phyloP scores from a whole-genome alignment of 257 asterid species.

The Buddleja alternifolia region DNA sequence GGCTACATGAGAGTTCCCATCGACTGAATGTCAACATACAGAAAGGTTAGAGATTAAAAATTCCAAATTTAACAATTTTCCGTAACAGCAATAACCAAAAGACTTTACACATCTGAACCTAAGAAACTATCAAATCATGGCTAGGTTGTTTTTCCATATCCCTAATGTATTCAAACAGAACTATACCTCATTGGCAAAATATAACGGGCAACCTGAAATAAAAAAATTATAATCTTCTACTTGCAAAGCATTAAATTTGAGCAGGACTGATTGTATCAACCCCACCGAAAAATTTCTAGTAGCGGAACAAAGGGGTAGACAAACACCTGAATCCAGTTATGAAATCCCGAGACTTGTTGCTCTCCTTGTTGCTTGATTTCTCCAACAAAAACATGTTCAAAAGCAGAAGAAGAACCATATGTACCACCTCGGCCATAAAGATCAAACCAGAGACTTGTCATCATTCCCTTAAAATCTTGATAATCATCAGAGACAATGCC shows the following conservation, averaged over 20 bases:
- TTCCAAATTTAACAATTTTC: constrained; percentile 1
- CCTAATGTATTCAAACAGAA: constrained; percentile 14
- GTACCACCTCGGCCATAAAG: constrained; percentile 92
- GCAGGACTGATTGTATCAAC: no score
- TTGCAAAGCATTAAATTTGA: neutral
- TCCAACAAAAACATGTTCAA: constrained; percentile 99
- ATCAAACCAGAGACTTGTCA: constrained; percentile 82
- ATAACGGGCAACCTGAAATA: neutral
- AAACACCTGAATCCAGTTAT: constrained; percentile 96
- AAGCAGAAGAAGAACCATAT: constrained; percentile 84
- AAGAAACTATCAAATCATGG: neutral
- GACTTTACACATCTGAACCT: no score
- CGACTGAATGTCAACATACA: constrained; percentile 10
- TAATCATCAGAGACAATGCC: constrained; percentile 49
- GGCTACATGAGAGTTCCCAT: neutral
- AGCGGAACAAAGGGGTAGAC: constrained; percentile 14
- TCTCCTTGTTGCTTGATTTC: constrained; percentile 86
- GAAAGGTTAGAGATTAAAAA: constrained; percentile 1
- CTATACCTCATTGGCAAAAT: neutral
- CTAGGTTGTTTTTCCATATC: neutral
- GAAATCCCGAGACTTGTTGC: constrained; percentile 86
- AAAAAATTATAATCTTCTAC: constrained; percentile 11
- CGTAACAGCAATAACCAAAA: no score
- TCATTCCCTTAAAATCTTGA: constrained; percentile 68
- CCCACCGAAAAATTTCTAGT: neutral